Conservation (phyloP, 2,329 filamentous ascomycete species). For the Colletotrichum tofieldiae region DNA sequence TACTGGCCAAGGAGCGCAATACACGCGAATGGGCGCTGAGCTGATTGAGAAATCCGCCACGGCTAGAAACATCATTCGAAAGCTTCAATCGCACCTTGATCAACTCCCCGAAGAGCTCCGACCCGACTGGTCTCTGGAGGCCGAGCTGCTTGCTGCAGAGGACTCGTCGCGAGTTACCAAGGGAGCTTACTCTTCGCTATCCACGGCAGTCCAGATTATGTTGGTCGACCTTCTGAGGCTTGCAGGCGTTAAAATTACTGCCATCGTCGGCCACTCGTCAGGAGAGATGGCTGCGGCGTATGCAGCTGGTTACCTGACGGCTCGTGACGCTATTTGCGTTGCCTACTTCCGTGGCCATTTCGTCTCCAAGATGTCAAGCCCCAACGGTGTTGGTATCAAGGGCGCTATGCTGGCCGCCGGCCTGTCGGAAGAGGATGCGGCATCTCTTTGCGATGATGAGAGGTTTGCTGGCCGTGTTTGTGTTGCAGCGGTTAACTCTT, state of each 20-base stretch:
- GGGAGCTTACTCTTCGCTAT: constrained; percentile 40
- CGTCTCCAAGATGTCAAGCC: neutral
- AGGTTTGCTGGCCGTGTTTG: constrained; percentile 14
- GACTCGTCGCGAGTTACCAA: constrained; percentile 42
- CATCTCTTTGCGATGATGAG: neutral
- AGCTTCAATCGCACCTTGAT: no score
- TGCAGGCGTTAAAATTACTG: constrained; percentile 53
- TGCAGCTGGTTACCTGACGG: constrained; percentile 59
- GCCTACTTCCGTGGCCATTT: constrained; percentile 46
- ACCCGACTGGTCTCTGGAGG: constrained; percentile 48
- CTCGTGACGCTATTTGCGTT: constrained; percentile 47
- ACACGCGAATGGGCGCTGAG: constrained; percentile 45
- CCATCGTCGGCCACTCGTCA: constrained; percentile 64
- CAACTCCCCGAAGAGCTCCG: constrained; percentile 35
- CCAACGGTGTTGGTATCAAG: no score
- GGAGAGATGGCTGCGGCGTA: constrained; percentile 68
- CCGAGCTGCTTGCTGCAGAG: constrained; percentile 44
- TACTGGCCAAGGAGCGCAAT: constrained; percentile 54
- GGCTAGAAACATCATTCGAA: no score
- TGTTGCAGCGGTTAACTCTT: constrained; percentile 46
- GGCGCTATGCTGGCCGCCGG: no score
- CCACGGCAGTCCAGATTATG: constrained; percentile 45
- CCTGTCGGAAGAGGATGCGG: no score
- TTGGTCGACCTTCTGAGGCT: constrained; percentile 48
- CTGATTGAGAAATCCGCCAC: no score